phyloP scores from a whole-genome alignment of 768 basidiomycete genomes.

The Termitomyces sp. region DNA sequence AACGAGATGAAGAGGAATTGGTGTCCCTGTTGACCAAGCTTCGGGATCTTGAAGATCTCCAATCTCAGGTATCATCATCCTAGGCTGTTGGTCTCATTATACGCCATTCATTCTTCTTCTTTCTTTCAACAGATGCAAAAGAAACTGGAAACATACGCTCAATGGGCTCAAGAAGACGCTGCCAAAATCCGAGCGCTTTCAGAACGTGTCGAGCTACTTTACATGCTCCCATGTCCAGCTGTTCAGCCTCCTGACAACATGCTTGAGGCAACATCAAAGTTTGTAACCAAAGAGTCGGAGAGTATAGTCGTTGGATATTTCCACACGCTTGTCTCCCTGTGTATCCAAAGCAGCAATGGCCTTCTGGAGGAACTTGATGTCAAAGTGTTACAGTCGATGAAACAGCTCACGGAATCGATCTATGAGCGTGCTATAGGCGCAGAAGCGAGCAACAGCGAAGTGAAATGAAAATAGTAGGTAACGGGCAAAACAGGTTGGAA shows the following conservation, averaged over 20 bases:
- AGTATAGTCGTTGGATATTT: not conserved
- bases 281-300: not conserved
- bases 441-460: not conserved
- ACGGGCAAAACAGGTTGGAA: not conserved
- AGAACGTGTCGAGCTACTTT: not conserved
- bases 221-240: constrained; percentile 1
- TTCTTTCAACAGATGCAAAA: constrained; percentile 1
- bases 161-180: constrained; percentile 1
- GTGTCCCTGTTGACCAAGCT: constrained; percentile 1
- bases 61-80: not conserved
- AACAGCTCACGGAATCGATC: not conserved
- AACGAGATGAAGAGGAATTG: not conserved
- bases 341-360: not conserved
- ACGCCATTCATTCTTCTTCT: not conserved
- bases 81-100: too few species aligned
- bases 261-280: not conserved
- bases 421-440: not conserved
- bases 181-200: not conserved
- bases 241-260: not conserved
- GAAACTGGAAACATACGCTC: not conserved
- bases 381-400: not conserved
- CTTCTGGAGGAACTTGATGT: not conserved
- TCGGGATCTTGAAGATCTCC: not conserved
- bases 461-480: not conserved
- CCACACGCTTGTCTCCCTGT: not conserved